These are phyloP conservation scores for Periconia macrospinosa DNA, from an alignment of 2,329 filamentous ascomycete species.

Conservation along the genomic window DNA sequence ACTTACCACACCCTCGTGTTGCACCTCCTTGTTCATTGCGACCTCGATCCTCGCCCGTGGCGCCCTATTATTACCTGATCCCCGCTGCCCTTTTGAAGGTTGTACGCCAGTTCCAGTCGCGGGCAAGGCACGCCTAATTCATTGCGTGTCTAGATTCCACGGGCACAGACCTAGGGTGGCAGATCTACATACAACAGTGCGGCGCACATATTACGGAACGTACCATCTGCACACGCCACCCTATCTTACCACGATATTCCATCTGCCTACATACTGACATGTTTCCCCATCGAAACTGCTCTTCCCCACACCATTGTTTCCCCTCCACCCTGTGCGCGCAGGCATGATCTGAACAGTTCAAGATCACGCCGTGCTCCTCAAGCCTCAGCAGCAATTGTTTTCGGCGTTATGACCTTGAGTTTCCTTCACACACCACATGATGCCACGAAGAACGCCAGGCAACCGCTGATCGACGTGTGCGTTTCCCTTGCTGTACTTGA, in stretches of 20 bases:
- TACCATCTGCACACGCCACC: not conserved
- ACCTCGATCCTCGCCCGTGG: not conserved
- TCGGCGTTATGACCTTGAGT: not conserved
- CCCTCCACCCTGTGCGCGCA: not conserved
- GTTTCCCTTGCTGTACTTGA: slow-evolving; percentile 22
- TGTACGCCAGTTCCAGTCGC: not conserved
- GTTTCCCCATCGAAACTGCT: not conserved
- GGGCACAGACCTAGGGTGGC: not conserved
- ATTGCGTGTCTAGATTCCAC: not conserved
- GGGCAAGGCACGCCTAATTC: not conserved
- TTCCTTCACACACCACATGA: not conserved
- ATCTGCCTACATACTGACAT: not conserved
- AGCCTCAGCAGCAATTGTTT: not conserved
- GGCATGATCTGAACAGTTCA: not conserved
- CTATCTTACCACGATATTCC: not conserved
- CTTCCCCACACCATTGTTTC: not conserved
- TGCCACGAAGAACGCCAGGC: slow-evolving; percentile 1
- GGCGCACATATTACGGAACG: not conserved
- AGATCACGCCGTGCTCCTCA: not conserved
- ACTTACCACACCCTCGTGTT: no score
- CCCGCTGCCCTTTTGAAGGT: not conserved
- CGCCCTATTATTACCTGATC: not conserved
- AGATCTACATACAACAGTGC: not conserved
- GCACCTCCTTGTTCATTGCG: no score
- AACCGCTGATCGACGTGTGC: slow-evolving; percentile 20